These are phyloP conservation scores for Rhododendron ovatum DNA, from an alignment of 148 eudicot species.

Conservation along the genomic window DNA sequence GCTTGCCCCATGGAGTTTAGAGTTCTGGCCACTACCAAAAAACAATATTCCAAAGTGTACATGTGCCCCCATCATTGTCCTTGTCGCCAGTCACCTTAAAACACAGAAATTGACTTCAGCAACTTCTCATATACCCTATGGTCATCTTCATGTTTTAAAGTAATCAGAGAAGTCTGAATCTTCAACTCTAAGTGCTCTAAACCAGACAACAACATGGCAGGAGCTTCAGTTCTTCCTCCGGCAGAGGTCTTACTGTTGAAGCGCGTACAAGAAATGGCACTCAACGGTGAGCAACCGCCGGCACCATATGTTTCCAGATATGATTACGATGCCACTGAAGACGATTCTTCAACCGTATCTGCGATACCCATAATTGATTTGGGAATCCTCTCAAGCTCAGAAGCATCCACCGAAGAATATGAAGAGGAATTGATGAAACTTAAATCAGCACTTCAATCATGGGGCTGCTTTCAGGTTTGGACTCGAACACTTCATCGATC, in stretches of 20 bases:
- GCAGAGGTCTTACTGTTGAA: constrained; percentile 29
- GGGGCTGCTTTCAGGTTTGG: constrained; percentile 50
- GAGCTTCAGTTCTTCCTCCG: constrained; percentile 4
- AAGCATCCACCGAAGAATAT: not conserved
- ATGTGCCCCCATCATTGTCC: not conserved
- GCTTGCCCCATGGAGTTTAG: too few relatives aligned
- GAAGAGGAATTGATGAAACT: constrained; percentile 29
- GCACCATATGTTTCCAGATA: constrained; percentile 24
- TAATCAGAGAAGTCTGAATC: not conserved
- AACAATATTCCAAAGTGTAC: too few relatives aligned
- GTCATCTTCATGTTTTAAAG: not conserved
- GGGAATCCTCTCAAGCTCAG: constrained; percentile 19
- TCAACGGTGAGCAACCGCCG: constrained; percentile 33
- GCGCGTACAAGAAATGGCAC: constrained; percentile 41
- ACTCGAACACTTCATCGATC: not conserved
- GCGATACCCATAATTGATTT: constrained; percentile 28
- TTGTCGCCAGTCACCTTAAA: not conserved
- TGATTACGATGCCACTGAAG: constrained; percentile 4
- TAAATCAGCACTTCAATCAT: constrained; percentile 29
- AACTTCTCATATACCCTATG: not conserved
- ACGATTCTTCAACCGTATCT: not conserved
- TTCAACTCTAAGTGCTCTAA: not conserved
- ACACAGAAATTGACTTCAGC: not conserved
- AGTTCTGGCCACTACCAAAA: too few relatives aligned
- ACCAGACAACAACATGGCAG: constrained; percentile 5